Evolutionary conservation across 495 filamentous ascomycete genomes (phyloP), one percentile per base, ranked within the genome.

Genomic region (Neurospora cerealis): DNA sequence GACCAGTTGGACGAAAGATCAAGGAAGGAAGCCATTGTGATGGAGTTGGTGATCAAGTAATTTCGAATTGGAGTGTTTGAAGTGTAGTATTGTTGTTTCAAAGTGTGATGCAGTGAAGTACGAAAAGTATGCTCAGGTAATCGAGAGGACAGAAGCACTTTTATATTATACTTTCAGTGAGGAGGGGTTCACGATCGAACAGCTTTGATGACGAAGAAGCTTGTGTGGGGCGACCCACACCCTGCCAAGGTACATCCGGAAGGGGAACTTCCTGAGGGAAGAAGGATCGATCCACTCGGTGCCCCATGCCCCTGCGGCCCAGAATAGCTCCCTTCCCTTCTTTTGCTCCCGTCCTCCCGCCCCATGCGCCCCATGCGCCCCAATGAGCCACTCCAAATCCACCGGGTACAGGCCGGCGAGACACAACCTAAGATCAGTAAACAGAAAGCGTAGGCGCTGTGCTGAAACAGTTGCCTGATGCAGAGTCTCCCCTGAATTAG

Each of bases 1-100:
- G 86, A 87, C 73, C 83, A 78, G 75, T 87, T 81, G 54, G 72
- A 84, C 72, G 78, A 80, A 71, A 81, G 73, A 69, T 85, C 80
- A 54, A 85, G 75, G 73, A 85, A 75, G 44, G 78, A 77, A 69
- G 79, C 79, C 85, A 87, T 87, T 71, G 69, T 81, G 46, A 62
- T 28, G 28, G 24, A 17, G 38, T 17, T 54, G 10, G 11, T 6
- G 21, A 24, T 11, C 19, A n/a, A 24, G 46, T 54, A 5, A 5
- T 54, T 10, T 24, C 21, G 9, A 8, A 62, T 32, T 7, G 54
- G 13, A 3, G 54, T 62, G 3, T 32, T 8, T 62, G 7, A 24
- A 17, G 5, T 13, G 21, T 24, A 3, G 17, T 62, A 3, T 32
- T 13, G 24, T 17, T 32, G 24, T 17, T 62, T 62, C 2, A 15